A percentile compares a stretch with the other conserved stretches of the same genome.
phyloP scores from a whole-genome alignment of 2,329 filamentous ascomycete genomes.

The Alternaria sp. region DNA sequence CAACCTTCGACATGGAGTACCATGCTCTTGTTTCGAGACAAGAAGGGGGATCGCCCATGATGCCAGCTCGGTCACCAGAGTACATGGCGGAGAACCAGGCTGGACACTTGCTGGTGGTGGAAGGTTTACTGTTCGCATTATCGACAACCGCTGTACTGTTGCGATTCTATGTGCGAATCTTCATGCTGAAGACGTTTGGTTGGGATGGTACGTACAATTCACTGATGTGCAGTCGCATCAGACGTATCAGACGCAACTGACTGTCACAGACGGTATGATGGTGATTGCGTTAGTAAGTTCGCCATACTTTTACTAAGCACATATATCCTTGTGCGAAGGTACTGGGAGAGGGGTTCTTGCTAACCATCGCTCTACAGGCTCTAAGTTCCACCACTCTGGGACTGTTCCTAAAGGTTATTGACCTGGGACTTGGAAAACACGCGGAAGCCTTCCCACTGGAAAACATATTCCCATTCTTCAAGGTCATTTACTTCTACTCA shows the following conservation, averaged over 20 bases:
- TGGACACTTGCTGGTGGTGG: conserved; percentile 52
- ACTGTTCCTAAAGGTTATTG: conserved; percentile 29
- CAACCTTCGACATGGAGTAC: conserved; percentile 13
- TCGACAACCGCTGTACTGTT: conserved; percentile 30
- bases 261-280: conserved; percentile 52
- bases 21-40: conserved; percentile 21
- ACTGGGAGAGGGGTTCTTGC: neutral
- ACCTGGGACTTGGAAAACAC: conserved; percentile 59
- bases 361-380: conserved; percentile 11
- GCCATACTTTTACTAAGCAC: neutral
- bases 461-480: conserved; percentile 48
- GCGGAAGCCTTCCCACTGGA: conserved; percentile 40
- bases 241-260: conserved; percentile 13
- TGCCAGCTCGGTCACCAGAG: conserved; percentile 31
- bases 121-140: conserved; percentile 51
- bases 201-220: conserved; percentile 28
- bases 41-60: conserved; percentile 14
- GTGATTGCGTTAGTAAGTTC: conserved; percentile 27
- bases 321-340: neutral
- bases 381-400: conserved; percentile 27
- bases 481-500: conserved; percentile 57
- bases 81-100: conserved; percentile 51
- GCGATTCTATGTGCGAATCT: conserved; percentile 33
- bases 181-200: conserved; percentile 35
- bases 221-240: neutral